Conservation (phyloP, 257 asterid genomes). For the Gentiana macrophylla region DNA sequence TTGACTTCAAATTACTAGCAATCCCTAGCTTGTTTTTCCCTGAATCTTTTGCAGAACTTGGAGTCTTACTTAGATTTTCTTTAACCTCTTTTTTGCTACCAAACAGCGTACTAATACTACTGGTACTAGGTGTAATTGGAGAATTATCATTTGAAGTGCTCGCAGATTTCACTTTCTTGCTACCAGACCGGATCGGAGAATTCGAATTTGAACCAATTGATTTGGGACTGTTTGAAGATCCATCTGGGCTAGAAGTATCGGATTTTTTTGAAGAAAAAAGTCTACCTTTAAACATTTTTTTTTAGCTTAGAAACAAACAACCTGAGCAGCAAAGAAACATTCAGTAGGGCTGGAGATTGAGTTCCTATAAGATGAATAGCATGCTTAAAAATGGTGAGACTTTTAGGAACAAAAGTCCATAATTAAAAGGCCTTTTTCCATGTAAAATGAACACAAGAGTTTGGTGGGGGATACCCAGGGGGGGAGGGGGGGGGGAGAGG, state of each 20-base stretch:
- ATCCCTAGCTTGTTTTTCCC: constrained; percentile 29
- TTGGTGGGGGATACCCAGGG: neutral
- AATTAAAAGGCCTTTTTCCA: neutral
- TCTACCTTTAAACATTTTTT: constrained; percentile 71
- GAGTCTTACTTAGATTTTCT: constrained; percentile 17
- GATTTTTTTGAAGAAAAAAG: constrained; percentile 88
- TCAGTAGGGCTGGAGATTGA: constrained; percentile 17
- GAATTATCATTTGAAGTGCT: constrained; percentile 49
- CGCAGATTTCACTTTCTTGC: constrained; percentile 52
- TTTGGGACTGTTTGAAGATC: constrained; percentile 82
- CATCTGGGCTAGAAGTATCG: constrained; percentile 80
- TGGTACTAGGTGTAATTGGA: constrained; percentile 29
- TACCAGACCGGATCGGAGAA: constrained; percentile 69
- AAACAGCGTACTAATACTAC: constrained; percentile 10
- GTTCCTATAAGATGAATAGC: constrained; percentile 9
- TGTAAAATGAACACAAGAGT: neutral
- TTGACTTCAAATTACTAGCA: constrained; percentile 15
- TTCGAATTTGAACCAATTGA: constrained; percentile 69
- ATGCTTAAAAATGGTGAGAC: neutral
- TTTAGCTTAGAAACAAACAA: neutral
- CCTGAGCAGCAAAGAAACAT: constrained; percentile 11
- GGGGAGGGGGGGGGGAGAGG: neutral
- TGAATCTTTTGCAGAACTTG: constrained; percentile 9
- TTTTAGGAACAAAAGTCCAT: neutral
- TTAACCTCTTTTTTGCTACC: constrained; percentile 37